These are phyloP conservation scores for Trichomonascus vanleenenianus DNA, from an alignment of 805 yeast species.

Conservation along the genomic window DNA sequence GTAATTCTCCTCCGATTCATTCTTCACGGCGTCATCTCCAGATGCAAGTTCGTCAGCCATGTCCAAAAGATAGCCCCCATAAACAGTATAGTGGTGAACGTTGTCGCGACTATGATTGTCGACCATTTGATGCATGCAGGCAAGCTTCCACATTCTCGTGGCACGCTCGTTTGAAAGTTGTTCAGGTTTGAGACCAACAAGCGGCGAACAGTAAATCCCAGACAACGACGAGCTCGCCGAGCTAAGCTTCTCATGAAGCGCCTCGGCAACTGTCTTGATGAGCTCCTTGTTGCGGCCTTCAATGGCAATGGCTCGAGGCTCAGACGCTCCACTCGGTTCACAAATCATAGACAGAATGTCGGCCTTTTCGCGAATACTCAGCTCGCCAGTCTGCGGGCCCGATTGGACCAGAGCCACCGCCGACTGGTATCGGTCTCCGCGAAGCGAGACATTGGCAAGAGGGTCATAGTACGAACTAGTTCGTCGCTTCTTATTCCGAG, in stretches of 20 bases:
- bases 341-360: conserved; percentile 19
- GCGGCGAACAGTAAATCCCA: conserved; percentile 7
- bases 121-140: conserved; percentile 21
- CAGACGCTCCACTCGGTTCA: conserved; percentile 8
- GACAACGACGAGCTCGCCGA: not conserved
- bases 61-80: conserved; percentile 19
- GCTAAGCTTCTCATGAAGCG: conserved; percentile 8
- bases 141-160: conserved; percentile 18
- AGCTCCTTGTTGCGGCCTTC: conserved; percentile 16
- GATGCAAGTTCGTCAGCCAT: conserved; percentile 19
- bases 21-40: conserved; percentile 3
- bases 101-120: conserved; percentile 6
- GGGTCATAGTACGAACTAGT: conserved; percentile 21
- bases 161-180: conserved; percentile 15
- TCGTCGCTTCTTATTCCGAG: conserved; percentile 16
- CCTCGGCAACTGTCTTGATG: conserved; percentile 5
- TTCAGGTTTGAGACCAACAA: conserved; percentile 11
- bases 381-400: conserved; percentile 3
- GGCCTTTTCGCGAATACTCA: conserved; percentile 20
- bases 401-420: conserved; percentile 12
- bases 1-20: conserved; percentile 3
- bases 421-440: conserved; percentile 16
- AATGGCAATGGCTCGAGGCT: conserved; percentile 12
- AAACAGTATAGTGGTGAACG: conserved; percentile 9
- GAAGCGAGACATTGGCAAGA: conserved; percentile 6